These are phyloP conservation scores for Candida patagonica DNA, from an alignment of 805 yeast genomes.

Conservation along the genomic window DNA sequence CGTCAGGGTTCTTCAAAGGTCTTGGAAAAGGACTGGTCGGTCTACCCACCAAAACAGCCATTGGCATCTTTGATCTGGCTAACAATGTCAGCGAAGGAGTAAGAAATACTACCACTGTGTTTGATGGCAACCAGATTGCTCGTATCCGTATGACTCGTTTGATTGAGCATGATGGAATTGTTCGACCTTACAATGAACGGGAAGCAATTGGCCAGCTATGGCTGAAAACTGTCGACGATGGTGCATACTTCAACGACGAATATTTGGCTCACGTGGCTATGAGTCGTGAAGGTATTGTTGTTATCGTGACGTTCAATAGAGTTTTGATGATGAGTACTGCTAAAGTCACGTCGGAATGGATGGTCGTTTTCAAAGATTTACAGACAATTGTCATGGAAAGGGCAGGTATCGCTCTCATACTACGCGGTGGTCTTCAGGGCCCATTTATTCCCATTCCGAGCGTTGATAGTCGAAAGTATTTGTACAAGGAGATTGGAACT, in stretches of 20 bases:
- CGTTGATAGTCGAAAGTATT: slow-evolving; percentile 46
- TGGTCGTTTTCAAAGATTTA: slow-evolving; percentile 51
- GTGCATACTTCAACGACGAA: slow-evolving; percentile 57
- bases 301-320: slow-evolving; percentile 63
- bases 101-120: slow-evolving; percentile 81
- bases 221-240: slow-evolving; percentile 79
- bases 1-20: slow-evolving; percentile 88
- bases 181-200: slow-evolving; percentile 65
- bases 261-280: slow-evolving; percentile 81
- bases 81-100: slow-evolving; percentile 91
- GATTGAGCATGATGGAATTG: slow-evolving; percentile 58
- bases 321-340: slow-evolving; percentile 61
- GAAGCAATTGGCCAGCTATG: slow-evolving; percentile 94
- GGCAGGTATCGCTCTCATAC: slow-evolving; percentile 65
- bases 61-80: slow-evolving; percentile 88
- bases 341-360: slow-evolving; percentile 60
- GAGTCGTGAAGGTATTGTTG: slow-evolving; percentile 70
- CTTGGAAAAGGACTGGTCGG: slow-evolving; percentile 93
- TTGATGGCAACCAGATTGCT: slow-evolving; percentile 68
- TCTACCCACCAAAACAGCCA: slow-evolving; percentile 91
- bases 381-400: slow-evolving; percentile 65
- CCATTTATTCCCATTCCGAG: slow-evolving; percentile 79
- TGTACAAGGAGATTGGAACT: slow-evolving; percentile 63
- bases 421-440: slow-evolving; percentile 47
- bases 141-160: slow-evolving; percentile 77